Percentiles rank a stretch among this genome's conserved stretches.
These are phyloP conservation scores for Caulochytrium protostelioides DNA, from an alignment of 371 early-diverging fungal genomes.

Conservation along the genomic window DNA sequence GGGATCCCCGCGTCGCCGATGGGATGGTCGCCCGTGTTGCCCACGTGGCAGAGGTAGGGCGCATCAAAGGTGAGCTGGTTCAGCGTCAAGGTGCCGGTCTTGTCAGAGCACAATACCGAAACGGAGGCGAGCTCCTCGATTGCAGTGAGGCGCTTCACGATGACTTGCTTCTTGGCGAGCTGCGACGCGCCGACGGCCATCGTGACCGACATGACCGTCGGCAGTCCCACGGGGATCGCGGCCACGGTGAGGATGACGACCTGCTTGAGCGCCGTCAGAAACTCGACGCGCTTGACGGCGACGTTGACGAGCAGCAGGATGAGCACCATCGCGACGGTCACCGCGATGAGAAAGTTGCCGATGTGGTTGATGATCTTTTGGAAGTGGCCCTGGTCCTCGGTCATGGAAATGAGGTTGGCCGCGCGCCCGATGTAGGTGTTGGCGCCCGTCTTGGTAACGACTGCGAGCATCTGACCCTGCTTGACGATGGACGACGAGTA, in stretches of 20 bases:
- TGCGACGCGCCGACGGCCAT: conserved; percentile 89
- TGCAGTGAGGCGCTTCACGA: conserved; percentile 81
- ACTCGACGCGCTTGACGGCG: conserved; percentile 10
- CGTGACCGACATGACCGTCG: conserved; percentile 89
- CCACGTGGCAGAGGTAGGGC: conserved; percentile 47
- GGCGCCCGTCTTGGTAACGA: conserved; percentile 67
- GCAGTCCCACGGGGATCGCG: conserved; percentile 89
- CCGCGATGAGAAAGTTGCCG: conserved; percentile 71
- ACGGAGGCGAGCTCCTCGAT: conserved; percentile 90
- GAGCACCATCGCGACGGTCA: conserved; percentile 54
- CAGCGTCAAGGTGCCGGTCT: conserved; percentile 84
- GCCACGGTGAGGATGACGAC: conserved; percentile 83
- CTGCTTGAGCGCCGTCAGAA: conserved; percentile 48
- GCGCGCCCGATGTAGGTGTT: conserved; percentile 81
- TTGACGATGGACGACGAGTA: conserved; percentile 67
- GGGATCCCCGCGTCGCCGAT: conserved; percentile 10
- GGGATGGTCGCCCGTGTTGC: conserved; percentile 14
- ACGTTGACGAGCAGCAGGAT: conserved; percentile 47
- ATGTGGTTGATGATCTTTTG: conserved; percentile 74
- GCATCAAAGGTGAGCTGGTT: conserved; percentile 69
- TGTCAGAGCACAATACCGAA: conserved; percentile 84
- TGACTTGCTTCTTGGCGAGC: conserved; percentile 75
- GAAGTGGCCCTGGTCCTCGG: conserved; percentile 61
- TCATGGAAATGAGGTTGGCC: conserved; percentile 65
- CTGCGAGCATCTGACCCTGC: conserved; percentile 61